Evolutionary conservation across 2,329 filamentous ascomycete species (phyloP).

Genomic region (Ophiosphaerella korrae): DNA sequence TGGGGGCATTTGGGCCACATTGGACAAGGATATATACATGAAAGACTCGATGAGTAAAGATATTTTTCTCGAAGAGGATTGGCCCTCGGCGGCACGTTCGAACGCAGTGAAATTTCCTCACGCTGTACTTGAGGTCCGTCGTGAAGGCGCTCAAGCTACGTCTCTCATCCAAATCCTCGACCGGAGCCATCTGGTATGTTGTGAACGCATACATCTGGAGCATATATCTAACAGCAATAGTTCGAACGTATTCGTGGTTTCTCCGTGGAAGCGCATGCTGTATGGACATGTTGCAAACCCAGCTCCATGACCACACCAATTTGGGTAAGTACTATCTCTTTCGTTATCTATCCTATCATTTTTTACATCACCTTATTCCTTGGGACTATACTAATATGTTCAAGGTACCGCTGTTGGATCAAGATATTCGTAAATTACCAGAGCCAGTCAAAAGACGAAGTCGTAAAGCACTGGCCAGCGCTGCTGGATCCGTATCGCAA

Average conservation of each 20-base stretch:
- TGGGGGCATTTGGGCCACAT: constrained; percentile 54
- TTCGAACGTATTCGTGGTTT: constrained; percentile 59
- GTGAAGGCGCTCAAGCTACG: constrained; percentile 50
- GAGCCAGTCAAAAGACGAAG: constrained; percentile 39
- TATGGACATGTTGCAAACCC: constrained; percentile 55
- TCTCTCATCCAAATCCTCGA: constrained; percentile 53
- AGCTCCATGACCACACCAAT: constrained; percentile 52
- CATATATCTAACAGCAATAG: constrained; percentile 33
- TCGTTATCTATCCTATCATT: background rate
- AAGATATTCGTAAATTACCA: constrained; percentile 60
- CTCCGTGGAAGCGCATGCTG: constrained; percentile 59
- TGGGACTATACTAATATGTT: constrained; percentile 4
- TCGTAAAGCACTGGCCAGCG: constrained; percentile 31
- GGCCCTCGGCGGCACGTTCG: constrained; percentile 31
- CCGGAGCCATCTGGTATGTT: constrained; percentile 53
- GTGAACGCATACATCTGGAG: background rate
- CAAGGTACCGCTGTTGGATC: constrained; percentile 50
- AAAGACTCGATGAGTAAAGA: constrained; percentile 37
- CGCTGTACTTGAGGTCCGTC: constrained; percentile 57
- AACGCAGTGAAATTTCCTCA: constrained; percentile 52
- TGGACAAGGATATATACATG: constrained; percentile 56
- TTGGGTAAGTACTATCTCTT: constrained; percentile 46
- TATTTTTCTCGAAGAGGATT: constrained; percentile 38
- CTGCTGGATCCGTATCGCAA: constrained; percentile 24
- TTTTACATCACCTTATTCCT: background rate